Percentiles rank a stretch among this genome's conserved stretches.
phyloP scores from a whole-genome alignment of 257 asterid species.

The Fraxinus americana region DNA sequence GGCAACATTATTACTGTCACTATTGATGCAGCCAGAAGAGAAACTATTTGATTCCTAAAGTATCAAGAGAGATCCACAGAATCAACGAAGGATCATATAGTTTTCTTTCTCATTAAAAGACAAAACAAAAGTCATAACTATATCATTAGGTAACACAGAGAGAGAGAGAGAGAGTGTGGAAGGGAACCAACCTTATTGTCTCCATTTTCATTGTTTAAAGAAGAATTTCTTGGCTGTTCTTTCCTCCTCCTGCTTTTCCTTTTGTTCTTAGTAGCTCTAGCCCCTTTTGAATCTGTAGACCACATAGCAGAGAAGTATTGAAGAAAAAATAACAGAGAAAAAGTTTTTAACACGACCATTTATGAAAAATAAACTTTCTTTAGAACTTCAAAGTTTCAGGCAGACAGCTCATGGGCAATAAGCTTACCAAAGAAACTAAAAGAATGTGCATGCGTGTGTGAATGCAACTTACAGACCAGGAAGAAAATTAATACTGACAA shows the following conservation, averaged over 20 bases:
- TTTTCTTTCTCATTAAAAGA: not conserved
- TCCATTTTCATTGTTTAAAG: conserved; percentile 48
- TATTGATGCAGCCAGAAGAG: conserved; percentile 28
- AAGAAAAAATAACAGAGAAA: not conserved
- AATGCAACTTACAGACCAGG: not conserved
- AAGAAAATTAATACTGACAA: not conserved
- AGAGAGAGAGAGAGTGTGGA: not conserved
- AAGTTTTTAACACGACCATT: too few relatives aligned
- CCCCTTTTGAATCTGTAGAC: conserved; percentile 63
- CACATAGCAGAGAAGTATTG: conserved; percentile 14
- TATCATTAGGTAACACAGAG: not conserved
- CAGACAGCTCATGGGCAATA: not conserved
- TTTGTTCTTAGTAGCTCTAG: conserved; percentile 61
- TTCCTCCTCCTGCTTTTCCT: conserved; percentile 77
- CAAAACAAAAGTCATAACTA: not conserved
- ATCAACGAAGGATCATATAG: not conserved
- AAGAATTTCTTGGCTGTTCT: conserved; percentile 63
- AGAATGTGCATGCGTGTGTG: not conserved
- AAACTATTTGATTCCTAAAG: conserved; percentile 31
- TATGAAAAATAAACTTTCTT: conserved; percentile 1
- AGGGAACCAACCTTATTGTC: conserved; percentile 47
- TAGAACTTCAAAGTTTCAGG: not conserved
- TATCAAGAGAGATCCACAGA: not conserved
- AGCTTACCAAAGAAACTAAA: not conserved
- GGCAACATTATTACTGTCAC: conserved; percentile 20